Percentiles rank a stretch among this genome's conserved stretches.
phyloP scores from a whole-genome alignment of 176 grass and related monocot species.

The Carex myosuroides region DNA sequence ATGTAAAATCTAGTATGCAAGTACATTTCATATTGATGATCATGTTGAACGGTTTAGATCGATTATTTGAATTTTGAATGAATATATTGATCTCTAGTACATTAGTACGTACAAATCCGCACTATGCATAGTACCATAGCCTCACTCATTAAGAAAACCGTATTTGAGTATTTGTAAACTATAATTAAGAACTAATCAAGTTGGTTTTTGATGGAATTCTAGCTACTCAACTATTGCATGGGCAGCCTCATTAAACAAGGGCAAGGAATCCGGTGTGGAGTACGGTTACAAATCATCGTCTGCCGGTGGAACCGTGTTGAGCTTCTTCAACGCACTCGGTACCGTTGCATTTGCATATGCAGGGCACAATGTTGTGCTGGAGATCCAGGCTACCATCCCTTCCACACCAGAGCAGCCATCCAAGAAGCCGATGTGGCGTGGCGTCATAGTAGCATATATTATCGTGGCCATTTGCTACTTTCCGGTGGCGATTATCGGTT shows the following conservation, averaged over 20 bases:
- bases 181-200: background rate
- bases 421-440: conserved; percentile 60
- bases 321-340: conserved; percentile 37
- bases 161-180: no score
- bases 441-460: conserved; percentile 42
- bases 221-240: conserved; percentile 60
- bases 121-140: no score
- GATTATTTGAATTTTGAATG: no score
- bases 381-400: conserved; percentile 67
- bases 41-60: no score
- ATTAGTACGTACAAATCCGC: no score
- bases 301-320: conserved; percentile 22
- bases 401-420: conserved; percentile 44
- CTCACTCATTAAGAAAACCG: no score
- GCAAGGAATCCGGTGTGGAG: conserved; percentile 18
- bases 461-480: conserved; percentile 59
- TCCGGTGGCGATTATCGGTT: conserved; percentile 36
- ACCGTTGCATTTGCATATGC: conserved; percentile 30
- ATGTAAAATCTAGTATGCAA: no score
- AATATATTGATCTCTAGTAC: no score
- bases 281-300: conserved; percentile 33
- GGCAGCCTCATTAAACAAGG: conserved; percentile 33
- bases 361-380: conserved; percentile 51
- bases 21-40: no score
- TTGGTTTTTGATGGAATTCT: background rate